Evolutionary conservation across 108 stramenopile species (phyloP).

Genomic region (Cyclotella choctawhatcheeana): DNA sequence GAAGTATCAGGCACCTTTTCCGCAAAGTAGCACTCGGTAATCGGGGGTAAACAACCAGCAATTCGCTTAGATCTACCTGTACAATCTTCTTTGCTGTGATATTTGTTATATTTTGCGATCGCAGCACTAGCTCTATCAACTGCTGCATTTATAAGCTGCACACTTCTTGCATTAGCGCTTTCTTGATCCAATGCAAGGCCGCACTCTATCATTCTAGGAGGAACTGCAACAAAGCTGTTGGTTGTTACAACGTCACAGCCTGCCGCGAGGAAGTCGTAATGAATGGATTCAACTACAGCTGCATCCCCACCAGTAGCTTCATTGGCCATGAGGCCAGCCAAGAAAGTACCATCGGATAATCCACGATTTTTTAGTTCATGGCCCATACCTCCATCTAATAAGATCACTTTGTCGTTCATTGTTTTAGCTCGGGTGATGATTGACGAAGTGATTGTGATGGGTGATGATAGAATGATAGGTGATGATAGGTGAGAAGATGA

Average conservation of each 20-base stretch:
- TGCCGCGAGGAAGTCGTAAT: constrained; percentile 40
- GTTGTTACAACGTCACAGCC: constrained; percentile 56
- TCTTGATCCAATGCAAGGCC: constrained; percentile 29
- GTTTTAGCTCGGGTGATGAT: not conserved
- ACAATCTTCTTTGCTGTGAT: not conserved
- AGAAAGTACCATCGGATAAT: constrained; percentile 41
- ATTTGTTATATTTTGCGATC: constrained; percentile 9
- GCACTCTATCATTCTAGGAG: constrained; percentile 41
- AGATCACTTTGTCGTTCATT: not conserved
- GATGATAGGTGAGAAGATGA: too few species aligned
- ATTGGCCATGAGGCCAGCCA: constrained; percentile 52
- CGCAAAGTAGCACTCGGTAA: constrained; percentile 54
- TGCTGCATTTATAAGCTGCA: constrained; percentile 36
- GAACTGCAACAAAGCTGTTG: constrained; percentile 56
- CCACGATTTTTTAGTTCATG: constrained; percentile 50
- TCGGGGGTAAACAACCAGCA: constrained; percentile 50
- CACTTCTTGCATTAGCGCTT: constrained; percentile 10
- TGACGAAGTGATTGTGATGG: too few species aligned
- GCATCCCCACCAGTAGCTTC: constrained; percentile 20
- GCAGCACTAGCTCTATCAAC: constrained; percentile 48
- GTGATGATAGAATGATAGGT: too few species aligned
- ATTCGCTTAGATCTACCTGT: constrained; percentile 19
- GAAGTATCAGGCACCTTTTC: constrained; percentile 29
- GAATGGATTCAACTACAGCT: constrained; percentile 33
- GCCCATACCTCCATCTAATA: constrained; percentile 51